Evolutionary conservation across 2,329 filamentous ascomycete species (phyloP), one percentile per base, ranked within the genome.

Genomic region (Acarospora socialis): DNA sequence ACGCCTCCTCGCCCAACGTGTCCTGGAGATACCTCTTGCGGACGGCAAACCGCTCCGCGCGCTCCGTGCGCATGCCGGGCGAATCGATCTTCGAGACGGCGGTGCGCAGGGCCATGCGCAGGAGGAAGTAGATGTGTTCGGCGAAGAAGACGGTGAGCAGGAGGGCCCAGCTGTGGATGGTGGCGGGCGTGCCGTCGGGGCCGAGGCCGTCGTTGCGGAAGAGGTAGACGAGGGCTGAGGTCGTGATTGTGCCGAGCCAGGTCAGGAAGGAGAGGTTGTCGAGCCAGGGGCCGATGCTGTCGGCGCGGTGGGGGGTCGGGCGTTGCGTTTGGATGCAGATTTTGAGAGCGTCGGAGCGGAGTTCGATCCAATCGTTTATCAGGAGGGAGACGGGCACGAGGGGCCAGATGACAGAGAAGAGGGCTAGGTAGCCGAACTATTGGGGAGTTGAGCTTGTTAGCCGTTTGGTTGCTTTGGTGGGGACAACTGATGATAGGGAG

Each of bases 351-450:
- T 98, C 90, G 1, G 82, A 82, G 24, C 90, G 80, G 22, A 95
- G 70, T 52, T 95, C 90, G 35, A 98, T 62, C 84, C 87, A 95
- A 59, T 95, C 92, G 60, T 95, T 95, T 55, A 90, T 62, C 8
- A 95, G 61, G 60, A 95, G 95, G 2, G 80, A 87, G 35, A 83
- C 67, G 2, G 80, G 77, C 0, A 87, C 86, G n/a, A 95, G 63
- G 0, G 90, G 90, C 90, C 90, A 98, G 33, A 93, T 75, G 2
- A 90, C 81, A 0, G 82, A 90, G 55, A 95, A 95, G 7, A 95
- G 68, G 0, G 81, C 78, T 1, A 98, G 66, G 52, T 94, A 95
- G 18, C 86, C 83, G 63, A 70, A 83, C 46, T n/a, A n/a, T n/a
- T n/a, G n/a, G n/a, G n/a, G 66, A n/a, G n/a, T n/a, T n/a, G n/a